phyloP scores from a whole-genome alignment of 148 eudicot species.

The Polygonum aviculare region DNA sequence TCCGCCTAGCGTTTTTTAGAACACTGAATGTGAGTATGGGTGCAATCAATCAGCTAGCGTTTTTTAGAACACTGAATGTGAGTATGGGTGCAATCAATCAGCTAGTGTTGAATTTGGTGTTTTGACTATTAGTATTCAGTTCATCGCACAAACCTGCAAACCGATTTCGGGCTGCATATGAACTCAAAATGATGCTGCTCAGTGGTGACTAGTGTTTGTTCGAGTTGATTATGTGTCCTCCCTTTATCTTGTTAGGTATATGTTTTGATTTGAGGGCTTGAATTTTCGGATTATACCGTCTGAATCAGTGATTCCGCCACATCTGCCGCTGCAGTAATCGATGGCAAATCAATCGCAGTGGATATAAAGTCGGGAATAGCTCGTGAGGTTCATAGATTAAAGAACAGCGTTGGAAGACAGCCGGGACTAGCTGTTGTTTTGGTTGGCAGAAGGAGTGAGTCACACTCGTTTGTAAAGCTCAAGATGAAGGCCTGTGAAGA shows the following conservation, averaged over 20 bases:
- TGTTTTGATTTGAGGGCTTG: background rate
- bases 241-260: background rate
- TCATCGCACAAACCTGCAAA: no score
- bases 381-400: slow-evolving; percentile 32
- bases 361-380: slow-evolving; percentile 35
- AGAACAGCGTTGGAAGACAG: slow-evolving; percentile 19
- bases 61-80: no score
- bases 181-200: background rate
- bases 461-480: slow-evolving; percentile 33
- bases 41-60: no score
- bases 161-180: background rate
- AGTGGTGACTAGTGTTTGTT: background rate
- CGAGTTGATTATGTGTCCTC: background rate
- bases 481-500: slow-evolving; percentile 47
- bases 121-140: no score
- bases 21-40: no score
- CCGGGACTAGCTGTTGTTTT: slow-evolving; percentile 48
- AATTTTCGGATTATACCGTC: background rate
- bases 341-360: slow-evolving; percentile 44
- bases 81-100: no score
- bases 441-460: slow-evolving; percentile 43
- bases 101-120: no score
- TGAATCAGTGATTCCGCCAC: slow-evolving; percentile 4
- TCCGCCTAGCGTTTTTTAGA: no score
- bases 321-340: slow-evolving; percentile 24